A percentile compares a stretch with the other conserved stretches of the same genome.
Evolutionary conservation across 345 rosid genomes (phyloP).

Genomic region (Barbarea vulgaris): DNA sequence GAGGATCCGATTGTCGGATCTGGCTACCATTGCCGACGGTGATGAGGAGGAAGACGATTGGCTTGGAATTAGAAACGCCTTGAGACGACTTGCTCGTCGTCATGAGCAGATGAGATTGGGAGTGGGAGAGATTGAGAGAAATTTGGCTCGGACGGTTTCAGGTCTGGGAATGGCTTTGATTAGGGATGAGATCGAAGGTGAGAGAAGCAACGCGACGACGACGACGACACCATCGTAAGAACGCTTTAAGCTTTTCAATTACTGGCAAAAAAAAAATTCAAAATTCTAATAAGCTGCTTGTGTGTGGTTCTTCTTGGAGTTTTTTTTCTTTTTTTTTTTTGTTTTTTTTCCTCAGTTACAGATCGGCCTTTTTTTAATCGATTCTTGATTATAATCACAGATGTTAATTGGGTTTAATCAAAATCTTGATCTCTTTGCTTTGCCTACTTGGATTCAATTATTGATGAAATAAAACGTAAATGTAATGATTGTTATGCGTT

Average conservation of each 20-base stretch:
- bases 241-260: neutral
- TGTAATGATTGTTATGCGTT: constrained; percentile 8
- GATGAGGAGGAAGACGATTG: constrained; percentile 40
- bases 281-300: neutral
- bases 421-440: constrained; percentile 13
- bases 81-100: constrained; percentile 45
- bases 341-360: neutral
- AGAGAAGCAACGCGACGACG: neutral
- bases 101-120: constrained; percentile 43
- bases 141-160: constrained; percentile 27
- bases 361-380: constrained; percentile 16
- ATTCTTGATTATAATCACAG: neutral
- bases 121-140: constrained; percentile 37
- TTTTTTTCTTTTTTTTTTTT: neutral
- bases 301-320: constrained; percentile 22
- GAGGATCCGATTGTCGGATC: constrained; percentile 40
- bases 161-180: constrained; percentile 17
- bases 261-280: neutral
- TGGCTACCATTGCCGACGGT: constrained; percentile 24
- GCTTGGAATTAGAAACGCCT: constrained; percentile 39
- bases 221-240: neutral
- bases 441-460: neutral
- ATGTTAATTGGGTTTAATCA: neutral
- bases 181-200: constrained; percentile 21
- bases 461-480: neutral